A percentile compares a stretch with the other conserved stretches of the same genome.
Conservation (phyloP, 2,329 filamentous ascomycete genomes). For the Xylariaceae sp. region DNA sequence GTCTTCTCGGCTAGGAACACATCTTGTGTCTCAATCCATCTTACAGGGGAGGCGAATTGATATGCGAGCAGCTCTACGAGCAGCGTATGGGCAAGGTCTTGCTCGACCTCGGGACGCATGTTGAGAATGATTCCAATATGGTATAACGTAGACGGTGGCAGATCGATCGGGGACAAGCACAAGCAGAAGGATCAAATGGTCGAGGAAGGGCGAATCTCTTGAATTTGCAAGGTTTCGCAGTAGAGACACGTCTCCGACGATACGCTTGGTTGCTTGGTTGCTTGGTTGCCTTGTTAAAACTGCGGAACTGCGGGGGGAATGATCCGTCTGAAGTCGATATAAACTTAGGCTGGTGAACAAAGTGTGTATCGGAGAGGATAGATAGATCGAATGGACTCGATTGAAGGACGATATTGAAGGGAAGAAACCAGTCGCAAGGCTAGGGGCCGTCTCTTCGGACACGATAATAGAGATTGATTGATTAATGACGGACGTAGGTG, state of each 20-base stretch:
- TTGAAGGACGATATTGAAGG: slow-evolving; percentile 16
- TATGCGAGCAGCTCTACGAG: slow-evolving; percentile 98
- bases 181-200: no score
- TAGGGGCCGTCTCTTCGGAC: neutral
- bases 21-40: slow-evolving; percentile 99
- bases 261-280: no score
- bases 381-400: slow-evolving; percentile 5
- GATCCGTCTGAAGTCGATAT: neutral
- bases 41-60: slow-evolving; percentile 95
- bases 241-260: no score
- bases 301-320: neutral
- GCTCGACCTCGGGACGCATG: slow-evolving; percentile 98
- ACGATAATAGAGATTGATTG: neutral
- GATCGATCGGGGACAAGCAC: no score
- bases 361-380: neutral
- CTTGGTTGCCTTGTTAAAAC: no score
- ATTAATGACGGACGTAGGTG: neutral
- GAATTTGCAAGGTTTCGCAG: no score
- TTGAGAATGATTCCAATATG: slow-evolving; percentile 34
- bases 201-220: no score
- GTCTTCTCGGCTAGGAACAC: slow-evolving; percentile 95
- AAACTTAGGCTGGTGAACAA: neutral
- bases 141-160: neutral
- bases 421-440: neutral
- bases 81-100: slow-evolving; percentile 96